Conservation (phyloP, 163 green algal species). For the Chlorella variabilis region DNA sequence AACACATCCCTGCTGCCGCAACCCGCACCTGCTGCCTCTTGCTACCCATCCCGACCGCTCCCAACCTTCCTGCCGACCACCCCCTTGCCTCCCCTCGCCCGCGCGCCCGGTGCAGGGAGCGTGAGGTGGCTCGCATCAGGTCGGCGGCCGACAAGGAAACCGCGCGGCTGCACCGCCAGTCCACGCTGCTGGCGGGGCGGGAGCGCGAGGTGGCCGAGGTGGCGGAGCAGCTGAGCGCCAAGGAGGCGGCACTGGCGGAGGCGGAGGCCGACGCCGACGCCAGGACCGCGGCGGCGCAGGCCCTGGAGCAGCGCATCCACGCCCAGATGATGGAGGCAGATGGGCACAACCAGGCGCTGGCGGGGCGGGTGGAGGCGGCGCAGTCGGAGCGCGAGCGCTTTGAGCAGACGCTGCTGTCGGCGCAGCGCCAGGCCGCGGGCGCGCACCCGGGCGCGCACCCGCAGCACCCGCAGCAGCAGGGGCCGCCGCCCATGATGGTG, state of each 20-base stretch:
- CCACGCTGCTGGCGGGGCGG: background rate
- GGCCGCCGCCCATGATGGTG: background rate
- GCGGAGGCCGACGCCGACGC: background rate
- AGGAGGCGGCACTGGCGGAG: background rate
- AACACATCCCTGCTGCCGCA: no score
- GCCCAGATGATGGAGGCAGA: background rate
- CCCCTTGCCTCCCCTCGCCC: background rate
- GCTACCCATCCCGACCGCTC: no score
- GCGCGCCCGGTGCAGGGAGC: background rate
- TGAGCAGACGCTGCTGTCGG: background rate
- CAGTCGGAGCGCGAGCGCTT: background rate
- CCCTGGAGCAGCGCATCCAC: background rate
- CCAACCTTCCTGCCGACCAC: background rate
- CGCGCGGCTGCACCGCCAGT: background rate
- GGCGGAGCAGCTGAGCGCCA: background rate
- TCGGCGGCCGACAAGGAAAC: constrained; percentile 5
- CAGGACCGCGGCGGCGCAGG: background rate
- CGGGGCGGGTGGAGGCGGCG: background rate
- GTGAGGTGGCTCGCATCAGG: background rate
- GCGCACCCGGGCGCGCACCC: no score
- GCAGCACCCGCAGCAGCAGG: background rate
- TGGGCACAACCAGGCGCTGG: background rate
- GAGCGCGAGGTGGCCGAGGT: background rate
- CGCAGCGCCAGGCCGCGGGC: background rate
- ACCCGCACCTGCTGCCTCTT: no score